Evolutionary conservation across 2,329 filamentous ascomycete genomes (phyloP), one percentile per base, ranked within the genome.

Genomic region (Trichoderma semiorbis): DNA sequence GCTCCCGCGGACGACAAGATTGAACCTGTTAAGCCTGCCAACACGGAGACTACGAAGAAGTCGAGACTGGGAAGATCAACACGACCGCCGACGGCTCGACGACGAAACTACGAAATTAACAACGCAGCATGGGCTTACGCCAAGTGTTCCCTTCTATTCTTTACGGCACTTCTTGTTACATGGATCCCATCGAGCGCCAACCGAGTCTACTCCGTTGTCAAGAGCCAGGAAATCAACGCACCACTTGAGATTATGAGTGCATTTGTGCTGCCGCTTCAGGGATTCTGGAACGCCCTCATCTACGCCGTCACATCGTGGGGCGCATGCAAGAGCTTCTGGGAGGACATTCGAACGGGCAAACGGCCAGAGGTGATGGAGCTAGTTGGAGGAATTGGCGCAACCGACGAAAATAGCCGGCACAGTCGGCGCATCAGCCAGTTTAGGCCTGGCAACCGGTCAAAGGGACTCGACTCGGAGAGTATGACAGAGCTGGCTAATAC

Each of bases 251-350:
- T 92, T 74, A 87, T 90, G 74, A 91, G 91, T 26, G 90, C 92
- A 0, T 86, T 93, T 53, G 93, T 96, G 1, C 85, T 97, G 10
- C 93, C 93, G 0, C 85, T 94, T 0, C 93, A 97, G 78, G 93
- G 93, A 0, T 92, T 95, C 77, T 96, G 93, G 93, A 97, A 97
- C 79, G 88, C 90, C 21, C 80, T 92, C 72, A 93, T 97, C 75
- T 97, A 96, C 80, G 81, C 89, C 18, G 85, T 88, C 12, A 93
- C 92, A 1, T 93, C 91, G 7, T 88, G 89, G 85, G 81, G 87
- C 64, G 90, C 90, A 0, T 90, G 89, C 77, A 86, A 86, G 78
- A 80, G 81, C 36, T 79, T 89, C 32, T 81, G 79, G 68, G 75
- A 77, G 11, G 83, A 85, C 61, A 71, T 85, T n/a, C 72, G 75